These are phyloP conservation scores for Pseudogymnoascus sp. DNA, from an alignment of 2,329 filamentous ascomycete species.

Conservation along the genomic window DNA sequence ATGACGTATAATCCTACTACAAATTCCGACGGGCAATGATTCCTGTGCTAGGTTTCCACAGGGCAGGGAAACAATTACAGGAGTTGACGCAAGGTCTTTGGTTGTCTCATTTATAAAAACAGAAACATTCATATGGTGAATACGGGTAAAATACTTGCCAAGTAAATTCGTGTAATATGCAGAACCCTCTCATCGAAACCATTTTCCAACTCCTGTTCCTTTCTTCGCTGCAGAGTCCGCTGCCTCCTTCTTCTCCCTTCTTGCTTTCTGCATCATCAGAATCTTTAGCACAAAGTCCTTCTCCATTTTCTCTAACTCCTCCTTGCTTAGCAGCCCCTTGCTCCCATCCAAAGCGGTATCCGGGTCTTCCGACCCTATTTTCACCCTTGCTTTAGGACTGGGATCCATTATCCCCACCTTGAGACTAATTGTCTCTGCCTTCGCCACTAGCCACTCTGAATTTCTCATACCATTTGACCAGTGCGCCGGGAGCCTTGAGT, in stretches of 20 bases:
- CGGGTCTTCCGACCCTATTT: constrained; percentile 29
- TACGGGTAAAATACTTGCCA: neutral
- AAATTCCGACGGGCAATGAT: too few relatives aligned
- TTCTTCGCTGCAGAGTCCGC: neutral
- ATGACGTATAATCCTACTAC: too few relatives aligned
- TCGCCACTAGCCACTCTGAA: constrained; percentile 39
- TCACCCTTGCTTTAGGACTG: constrained; percentile 26
- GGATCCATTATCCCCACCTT: constrained; percentile 30
- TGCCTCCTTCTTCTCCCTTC: constrained; percentile 14
- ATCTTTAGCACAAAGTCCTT: constrained; percentile 12
- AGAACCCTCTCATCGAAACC: neutral
- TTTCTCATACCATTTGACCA: constrained; percentile 43
- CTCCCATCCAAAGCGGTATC: constrained; percentile 39
- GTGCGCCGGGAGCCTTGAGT: constrained; percentile 38
- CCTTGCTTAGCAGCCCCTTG: constrained; percentile 31
- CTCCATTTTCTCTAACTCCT: constrained; percentile 29
- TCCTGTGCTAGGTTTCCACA: too few relatives aligned
- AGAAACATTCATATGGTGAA: too few relatives aligned
- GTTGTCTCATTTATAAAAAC: neutral
- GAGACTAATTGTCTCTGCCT: constrained; percentile 36
- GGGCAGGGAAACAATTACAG: too few relatives aligned
- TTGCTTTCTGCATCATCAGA: constrained; percentile 12
- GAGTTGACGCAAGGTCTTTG: neutral
- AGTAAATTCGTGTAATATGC: neutral
- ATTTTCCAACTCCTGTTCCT: neutral